Conservation (phyloP, 352 stramenopile species). For the Plasmopara muralis region DNA sequence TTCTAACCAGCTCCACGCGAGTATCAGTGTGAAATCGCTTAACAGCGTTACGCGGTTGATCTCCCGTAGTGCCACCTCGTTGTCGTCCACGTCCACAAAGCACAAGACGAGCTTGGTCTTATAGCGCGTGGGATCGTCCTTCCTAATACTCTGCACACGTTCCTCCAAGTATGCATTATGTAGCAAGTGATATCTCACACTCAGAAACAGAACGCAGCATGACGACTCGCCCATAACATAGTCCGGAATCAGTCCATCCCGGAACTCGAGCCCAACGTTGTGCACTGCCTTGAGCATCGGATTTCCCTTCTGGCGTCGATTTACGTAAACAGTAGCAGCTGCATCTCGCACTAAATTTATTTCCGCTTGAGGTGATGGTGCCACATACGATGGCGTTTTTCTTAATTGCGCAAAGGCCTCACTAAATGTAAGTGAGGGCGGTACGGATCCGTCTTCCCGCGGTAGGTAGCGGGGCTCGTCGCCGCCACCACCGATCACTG, state of each 20-base stretch:
- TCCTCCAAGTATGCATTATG: slow-evolving; percentile 88
- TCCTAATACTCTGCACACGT: slow-evolving; percentile 85
- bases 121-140: slow-evolving; percentile 67
- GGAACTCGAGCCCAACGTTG: slow-evolving; percentile 91
- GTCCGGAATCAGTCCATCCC: slow-evolving; percentile 88
- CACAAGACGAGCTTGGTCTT: slow-evolving; percentile 90
- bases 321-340: slow-evolving; percentile 63
- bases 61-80: slow-evolving; percentile 85
- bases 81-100: slow-evolving; percentile 94
- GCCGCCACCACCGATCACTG: slow-evolving; percentile 1
- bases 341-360: slow-evolving; percentile 28
- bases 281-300: slow-evolving; percentile 87
- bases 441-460: slow-evolving; percentile 9
- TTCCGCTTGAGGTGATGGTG: slow-evolving; percentile 1
- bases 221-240: slow-evolving; percentile 89
- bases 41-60: slow-evolving; percentile 90
- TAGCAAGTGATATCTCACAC: slow-evolving; percentile 85
- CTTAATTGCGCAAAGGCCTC: slow-evolving; percentile 57
- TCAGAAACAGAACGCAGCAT: slow-evolving; percentile 88
- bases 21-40: slow-evolving; percentile 90
- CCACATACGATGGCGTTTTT: slow-evolving; percentile 51
- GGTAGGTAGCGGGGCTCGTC: slow-evolving; percentile 33
- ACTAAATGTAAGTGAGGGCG: slow-evolving; percentile 31
- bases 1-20: slow-evolving; percentile 92
- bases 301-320: slow-evolving; percentile 90